A percentile compares a stretch with the other conserved stretches of the same genome.
Conservation (phyloP, 108 stramenopile species). For the Nitzschia palea region DNA sequence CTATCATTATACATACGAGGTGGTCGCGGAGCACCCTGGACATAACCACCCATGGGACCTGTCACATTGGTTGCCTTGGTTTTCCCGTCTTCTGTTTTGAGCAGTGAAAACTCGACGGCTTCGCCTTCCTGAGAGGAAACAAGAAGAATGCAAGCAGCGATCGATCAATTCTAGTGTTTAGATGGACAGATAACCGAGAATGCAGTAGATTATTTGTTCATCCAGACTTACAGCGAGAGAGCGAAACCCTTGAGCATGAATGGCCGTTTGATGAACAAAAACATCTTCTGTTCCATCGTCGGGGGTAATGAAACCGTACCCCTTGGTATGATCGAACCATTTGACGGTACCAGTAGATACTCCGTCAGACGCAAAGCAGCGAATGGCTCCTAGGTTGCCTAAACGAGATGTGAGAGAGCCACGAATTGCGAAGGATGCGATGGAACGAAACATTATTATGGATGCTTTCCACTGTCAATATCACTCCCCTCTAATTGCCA, state of each 20-base stretch:
- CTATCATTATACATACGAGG: slow-evolving; percentile 17
- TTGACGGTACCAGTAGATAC: slow-evolving; percentile 62
- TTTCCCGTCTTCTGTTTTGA: slow-evolving; percentile 42
- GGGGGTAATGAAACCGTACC: slow-evolving; percentile 82
- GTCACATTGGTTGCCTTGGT: slow-evolving; percentile 81
- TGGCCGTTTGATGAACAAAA: slow-evolving; percentile 72
- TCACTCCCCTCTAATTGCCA: too few relatives aligned
- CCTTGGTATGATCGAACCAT: slow-evolving; percentile 83
- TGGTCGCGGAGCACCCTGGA: slow-evolving; percentile 46
- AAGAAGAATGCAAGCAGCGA: too few relatives aligned
- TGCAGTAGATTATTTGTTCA: too few relatives aligned
- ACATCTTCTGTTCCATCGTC: slow-evolving; percentile 61
- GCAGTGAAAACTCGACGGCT: slow-evolving; percentile 55
- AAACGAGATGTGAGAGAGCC: neutral
- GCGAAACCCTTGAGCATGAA: slow-evolving; percentile 68
- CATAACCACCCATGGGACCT: slow-evolving; percentile 86
- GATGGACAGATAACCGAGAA: too few relatives aligned
- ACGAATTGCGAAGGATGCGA: slow-evolving; percentile 18
- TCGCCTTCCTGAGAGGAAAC: slow-evolving; percentile 47
- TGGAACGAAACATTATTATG: slow-evolving; percentile 32
- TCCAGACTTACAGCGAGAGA: slow-evolving; percentile 59
- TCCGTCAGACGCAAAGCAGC: slow-evolving; percentile 1
- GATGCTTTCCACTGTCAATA: too few relatives aligned
- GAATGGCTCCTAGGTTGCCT: slow-evolving; percentile 4
- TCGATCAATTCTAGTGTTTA: too few relatives aligned